Conservation (phyloP, 768 basidiomycete species). For the Pleurotus eryngii region DNA sequence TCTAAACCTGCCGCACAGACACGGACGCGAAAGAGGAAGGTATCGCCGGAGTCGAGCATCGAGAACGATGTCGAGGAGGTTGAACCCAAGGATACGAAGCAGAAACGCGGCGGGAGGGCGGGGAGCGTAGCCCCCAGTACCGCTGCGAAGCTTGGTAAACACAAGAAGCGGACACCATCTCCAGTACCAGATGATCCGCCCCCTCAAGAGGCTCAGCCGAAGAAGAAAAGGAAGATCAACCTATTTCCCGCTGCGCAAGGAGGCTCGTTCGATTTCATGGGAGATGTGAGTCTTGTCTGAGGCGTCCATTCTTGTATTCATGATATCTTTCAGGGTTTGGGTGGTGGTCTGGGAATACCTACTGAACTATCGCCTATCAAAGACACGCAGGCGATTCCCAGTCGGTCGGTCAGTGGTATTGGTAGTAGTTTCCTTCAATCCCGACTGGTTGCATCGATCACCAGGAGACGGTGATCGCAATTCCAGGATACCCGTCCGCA, state of each 20-base stretch:
- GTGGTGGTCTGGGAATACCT: constrained; percentile 57
- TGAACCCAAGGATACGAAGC: constrained; percentile 10
- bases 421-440: constrained; percentile 18
- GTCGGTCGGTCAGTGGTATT: constrained; percentile 32
- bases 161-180: constrained; percentile 18
- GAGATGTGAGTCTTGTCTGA: constrained; percentile 25
- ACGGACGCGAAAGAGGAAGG: not conserved
- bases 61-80: not conserved
- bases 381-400: constrained; percentile 46
- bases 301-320: not conserved
- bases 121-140: constrained; percentile 16
- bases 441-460: constrained; percentile 18
- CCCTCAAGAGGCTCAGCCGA: constrained; percentile 35
- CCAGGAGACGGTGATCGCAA: constrained; percentile 7
- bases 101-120: constrained; percentile 17
- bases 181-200: constrained; percentile 17
- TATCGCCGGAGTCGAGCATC: not conserved
- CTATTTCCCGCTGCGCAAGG: constrained; percentile 44
- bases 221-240: constrained; percentile 71
- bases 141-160: constrained; percentile 14
- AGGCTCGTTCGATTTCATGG: constrained; percentile 43
- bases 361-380: constrained; percentile 66
- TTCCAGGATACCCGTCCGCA: not conserved
- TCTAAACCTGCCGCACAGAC: not conserved
- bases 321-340: constrained; percentile 23